Percentiles rank a stretch among this genome's conserved stretches.
These are phyloP conservation scores for Fraxinus sp. DNA, from an alignment of 305 asterid species.

Conservation along the genomic window DNA sequence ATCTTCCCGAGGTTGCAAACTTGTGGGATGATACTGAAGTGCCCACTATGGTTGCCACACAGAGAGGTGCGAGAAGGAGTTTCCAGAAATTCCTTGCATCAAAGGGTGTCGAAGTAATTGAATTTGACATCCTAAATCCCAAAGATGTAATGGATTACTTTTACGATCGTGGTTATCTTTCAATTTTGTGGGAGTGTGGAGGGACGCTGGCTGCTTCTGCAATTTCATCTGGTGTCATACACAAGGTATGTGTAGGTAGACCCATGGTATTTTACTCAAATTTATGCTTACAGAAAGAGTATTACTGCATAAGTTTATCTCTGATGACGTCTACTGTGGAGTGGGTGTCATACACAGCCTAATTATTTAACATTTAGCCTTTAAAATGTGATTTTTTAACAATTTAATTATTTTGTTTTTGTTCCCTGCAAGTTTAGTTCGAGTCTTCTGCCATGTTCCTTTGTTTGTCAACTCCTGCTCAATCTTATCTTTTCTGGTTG, in stretches of 20 bases:
- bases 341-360: background rate
- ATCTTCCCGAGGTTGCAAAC: conserved; percentile 89
- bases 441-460: background rate
- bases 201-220: conserved; percentile 97
- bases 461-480: conserved; percentile 7
- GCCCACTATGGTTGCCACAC: conserved; percentile 83
- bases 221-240: conserved; percentile 81
- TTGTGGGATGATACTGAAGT: conserved; percentile 88
- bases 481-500: conserved; percentile 11
- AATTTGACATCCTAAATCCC: conserved; percentile 87
- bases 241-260: conserved; percentile 70
- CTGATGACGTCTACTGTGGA: background rate
- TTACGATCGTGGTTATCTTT: conserved; percentile 89
- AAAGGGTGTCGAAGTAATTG: conserved; percentile 91
- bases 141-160: conserved; percentile 79
- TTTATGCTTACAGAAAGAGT: background rate
- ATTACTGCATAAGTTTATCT: background rate
- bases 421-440: background rate
- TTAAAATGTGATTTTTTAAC: background rate
- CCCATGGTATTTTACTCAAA: conserved; percentile 6
- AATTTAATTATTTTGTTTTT: background rate
- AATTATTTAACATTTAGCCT: background rate
- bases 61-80: conserved; percentile 88
- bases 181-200: conserved; percentile 97
- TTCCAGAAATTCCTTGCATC: conserved; percentile 90